Percentiles rank a stretch among this genome's conserved stretches.
Evolutionary conservation across 331 rosid species (phyloP).

Genomic region (Stylosanthes scabra): DNA sequence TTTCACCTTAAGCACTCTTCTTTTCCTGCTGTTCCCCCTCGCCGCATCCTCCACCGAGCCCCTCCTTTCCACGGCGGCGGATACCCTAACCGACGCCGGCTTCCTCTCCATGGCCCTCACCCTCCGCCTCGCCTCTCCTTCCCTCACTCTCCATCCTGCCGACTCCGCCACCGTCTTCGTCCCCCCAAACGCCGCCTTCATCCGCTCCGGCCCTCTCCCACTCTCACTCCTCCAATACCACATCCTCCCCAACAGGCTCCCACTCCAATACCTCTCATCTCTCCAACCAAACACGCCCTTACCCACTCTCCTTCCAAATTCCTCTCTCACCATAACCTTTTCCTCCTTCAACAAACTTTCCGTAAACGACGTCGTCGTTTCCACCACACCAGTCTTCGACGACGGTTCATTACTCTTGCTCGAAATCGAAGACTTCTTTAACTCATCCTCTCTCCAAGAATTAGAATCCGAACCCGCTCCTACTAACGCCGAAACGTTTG

Average conservation of each 20-base stretch:
- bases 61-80: constrained; percentile 32
- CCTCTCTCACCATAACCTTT: constrained; percentile 27
- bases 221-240: constrained; percentile 47
- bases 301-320: constrained; percentile 42
- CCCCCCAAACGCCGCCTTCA: constrained; percentile 47
- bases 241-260: constrained; percentile 43
- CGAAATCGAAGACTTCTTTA: constrained; percentile 43
- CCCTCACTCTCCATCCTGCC: constrained; percentile 17
- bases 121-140: constrained; percentile 39
- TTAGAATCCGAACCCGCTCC: neutral
- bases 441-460: constrained; percentile 11
- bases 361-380: constrained; percentile 33
- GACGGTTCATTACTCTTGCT: constrained; percentile 39
- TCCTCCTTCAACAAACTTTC: neutral
- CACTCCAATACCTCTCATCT: constrained; percentile 38
- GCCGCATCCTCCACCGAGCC: constrained; percentile 2
- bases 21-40: constrained; percentile 10
- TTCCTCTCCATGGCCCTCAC: constrained; percentile 55
- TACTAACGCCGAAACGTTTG: neutral
- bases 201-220: constrained; percentile 41
- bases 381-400: constrained; percentile 29
- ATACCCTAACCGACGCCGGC: constrained; percentile 46
- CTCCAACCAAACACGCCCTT: constrained; percentile 39
- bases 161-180: constrained; percentile 53
- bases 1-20: neutral